Evolutionary conservation across 2,329 filamentous ascomycete species (phyloP), one percentile per base, ranked within the genome.

Genomic region (Diplodia intermedia): DNA sequence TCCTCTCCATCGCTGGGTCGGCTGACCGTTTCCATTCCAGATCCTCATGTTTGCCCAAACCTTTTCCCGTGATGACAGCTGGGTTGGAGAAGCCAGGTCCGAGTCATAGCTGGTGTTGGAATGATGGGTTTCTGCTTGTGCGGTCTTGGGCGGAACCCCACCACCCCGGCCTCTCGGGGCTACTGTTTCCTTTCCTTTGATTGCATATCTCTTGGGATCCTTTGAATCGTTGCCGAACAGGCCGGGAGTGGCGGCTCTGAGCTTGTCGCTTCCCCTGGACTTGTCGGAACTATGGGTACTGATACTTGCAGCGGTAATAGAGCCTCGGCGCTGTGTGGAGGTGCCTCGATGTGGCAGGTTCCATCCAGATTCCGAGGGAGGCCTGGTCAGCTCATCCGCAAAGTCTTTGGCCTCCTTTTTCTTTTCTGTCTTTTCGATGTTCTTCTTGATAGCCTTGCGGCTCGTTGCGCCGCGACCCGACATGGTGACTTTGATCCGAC

Each of bases 351-450:
- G 20, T 23, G 65, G 53, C 4, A 66, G 65, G 40, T 57, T 66
- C 65, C 65, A 66, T 20, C 65, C 65, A 12, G 52, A 55, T 57
- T 66, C 65, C 15, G 65, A 67, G 15, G 56, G 66, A 47, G 36
- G 66, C 6, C 56, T 62, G 9, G 50, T 12, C 18, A 63, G 31
- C 38, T 76, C 74, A 40, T 73, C 69, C n/a, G 70, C 71, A 62
- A 76, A 77, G 5, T 71, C 70, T 57, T 79, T 78, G 15, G 72
- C 72, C n/a, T 73, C 70, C 14, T 70, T 65, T 69, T 78, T 80
- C 70, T 79, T 79, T 68, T 79, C 79, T 60, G 75, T 76, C 71
- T 80, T 81, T 63, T 79, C 72, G 15, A 80, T 78, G 49, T 79
- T 74, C 68, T 80, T 80, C 38, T 74, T 72, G 66, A 78, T 75